These are phyloP conservation scores for Sisymbrium irio DNA, from an alignment of 345 rosid genomes.

Conservation along the genomic window DNA sequence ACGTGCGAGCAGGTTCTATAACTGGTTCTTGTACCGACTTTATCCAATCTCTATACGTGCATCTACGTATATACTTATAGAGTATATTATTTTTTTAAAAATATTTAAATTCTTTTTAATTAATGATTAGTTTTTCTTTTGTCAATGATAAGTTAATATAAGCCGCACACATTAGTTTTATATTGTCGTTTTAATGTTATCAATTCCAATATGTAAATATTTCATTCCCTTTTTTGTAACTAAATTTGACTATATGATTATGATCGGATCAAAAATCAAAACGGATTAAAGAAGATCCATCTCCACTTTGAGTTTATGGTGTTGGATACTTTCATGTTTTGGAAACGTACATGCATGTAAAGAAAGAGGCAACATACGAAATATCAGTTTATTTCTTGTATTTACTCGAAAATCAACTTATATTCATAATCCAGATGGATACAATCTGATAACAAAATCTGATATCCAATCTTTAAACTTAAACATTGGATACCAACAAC, in stretches of 20 bases:
- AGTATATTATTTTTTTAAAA: not conserved
- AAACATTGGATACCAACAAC: too few species aligned
- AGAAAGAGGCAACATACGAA: not conserved
- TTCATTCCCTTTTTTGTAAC: too few species aligned
- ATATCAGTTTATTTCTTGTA: not conserved
- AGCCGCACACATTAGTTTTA: not conserved
- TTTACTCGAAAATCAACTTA: too few species aligned
- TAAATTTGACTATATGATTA: not conserved
- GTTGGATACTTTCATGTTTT: not conserved
- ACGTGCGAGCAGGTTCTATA: slow-evolving; percentile 36
- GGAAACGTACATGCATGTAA: not conserved
- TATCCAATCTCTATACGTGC: slow-evolving; percentile 28
- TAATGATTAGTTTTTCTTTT: not conserved
- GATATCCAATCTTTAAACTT: too few species aligned
- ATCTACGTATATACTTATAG: slow-evolving; percentile 5
- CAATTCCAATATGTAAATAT: not conserved
- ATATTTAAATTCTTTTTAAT: not conserved
- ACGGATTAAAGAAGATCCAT: not conserved
- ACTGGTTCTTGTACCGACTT: slow-evolving; percentile 20
- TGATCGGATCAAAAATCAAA: not conserved
- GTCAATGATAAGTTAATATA: not conserved
- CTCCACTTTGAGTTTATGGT: not conserved
- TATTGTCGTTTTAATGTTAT: not conserved
- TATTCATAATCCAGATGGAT: too few species aligned
- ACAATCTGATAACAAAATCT: too few species aligned